Evolutionary conservation across 2,329 filamentous ascomycete species (phyloP), one percentile per base, ranked within the genome.

Genomic region (Aureobasidium pullulans): DNA sequence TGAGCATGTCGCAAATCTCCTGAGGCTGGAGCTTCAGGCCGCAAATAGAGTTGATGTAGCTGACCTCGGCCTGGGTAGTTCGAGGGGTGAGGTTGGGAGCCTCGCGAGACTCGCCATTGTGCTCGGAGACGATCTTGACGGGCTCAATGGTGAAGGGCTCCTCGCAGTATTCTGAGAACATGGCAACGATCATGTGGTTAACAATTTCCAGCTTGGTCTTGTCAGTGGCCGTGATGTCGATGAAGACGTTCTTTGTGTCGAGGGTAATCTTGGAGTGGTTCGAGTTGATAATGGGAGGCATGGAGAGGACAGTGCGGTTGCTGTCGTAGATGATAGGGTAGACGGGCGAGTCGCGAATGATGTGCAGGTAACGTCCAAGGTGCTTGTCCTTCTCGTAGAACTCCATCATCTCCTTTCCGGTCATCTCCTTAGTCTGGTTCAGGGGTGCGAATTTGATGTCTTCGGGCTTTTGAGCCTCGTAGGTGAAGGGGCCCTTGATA

Each of bases 281-380:
- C 68, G 92, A 85, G 77, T 99, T 99, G 80, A 99, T 99, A 68
- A 99, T 97, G 16, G 94, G 94, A 1, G 94, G 94, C 68, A 99
- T 81, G 7, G 93, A 97, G 76, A 94, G 93, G 37, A 99, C 91
- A 46, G 84, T 84, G 44, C 85, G 82, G 71, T 96, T 89, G 56
- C 90, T 84, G 72, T 99, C 94, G 74, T 91, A 93, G 70, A 99
- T 96, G 69, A 96, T 91, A 23, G 94, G 94, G 73, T 99, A 99
- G 44, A 96, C 88, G 5, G 92, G 90, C 50, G 89, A 89, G 74
- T 97, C 93, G 63, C 87, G 85, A 72, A 99, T 96, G 68, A 99
- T 99, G 76, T 92, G 90, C 46, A 99, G 83, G 76, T 88, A 99
- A 68, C 87, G 88, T 48, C 91, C 87, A 48, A 99, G 79, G 70